These are phyloP conservation scores for Colletotrichum acutatum DNA, from an alignment of 2,329 filamentous ascomycete genomes.

Conservation along the genomic window DNA sequence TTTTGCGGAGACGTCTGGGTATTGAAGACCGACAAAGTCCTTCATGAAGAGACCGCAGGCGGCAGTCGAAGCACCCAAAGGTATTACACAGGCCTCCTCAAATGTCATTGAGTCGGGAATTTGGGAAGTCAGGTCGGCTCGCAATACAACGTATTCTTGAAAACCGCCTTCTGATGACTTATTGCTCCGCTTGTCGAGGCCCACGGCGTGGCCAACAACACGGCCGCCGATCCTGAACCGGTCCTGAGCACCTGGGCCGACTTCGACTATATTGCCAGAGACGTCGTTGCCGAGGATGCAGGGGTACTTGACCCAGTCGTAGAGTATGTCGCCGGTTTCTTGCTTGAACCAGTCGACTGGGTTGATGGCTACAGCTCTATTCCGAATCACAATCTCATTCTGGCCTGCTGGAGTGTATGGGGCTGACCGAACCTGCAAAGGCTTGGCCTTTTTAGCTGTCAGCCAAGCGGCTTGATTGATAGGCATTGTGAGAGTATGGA, in stretches of 20 bases:
- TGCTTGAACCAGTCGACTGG: conserved; percentile 43
- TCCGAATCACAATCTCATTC: conserved; percentile 42
- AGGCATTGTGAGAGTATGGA: not conserved
- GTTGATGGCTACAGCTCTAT: conserved; percentile 46
- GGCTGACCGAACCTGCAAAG: conserved; percentile 24
- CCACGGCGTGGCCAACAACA: conserved; percentile 42
- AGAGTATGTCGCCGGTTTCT: conserved; percentile 34
- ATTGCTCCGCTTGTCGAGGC: conserved; percentile 46
- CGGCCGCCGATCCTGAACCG: conserved; percentile 43
- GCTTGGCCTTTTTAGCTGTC: conserved; percentile 24
- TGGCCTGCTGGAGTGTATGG: conserved; percentile 33
- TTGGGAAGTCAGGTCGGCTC: conserved; percentile 15
- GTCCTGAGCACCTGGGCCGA: conserved; percentile 37
- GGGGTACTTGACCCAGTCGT: conserved; percentile 41
- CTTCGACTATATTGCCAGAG: conserved; percentile 43
- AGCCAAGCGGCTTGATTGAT: conserved; percentile 35
- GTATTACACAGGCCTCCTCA: conserved; percentile 41
- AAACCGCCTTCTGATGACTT: conserved; percentile 41
- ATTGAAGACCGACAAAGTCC: conserved; percentile 38
- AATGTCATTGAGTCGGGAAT: conserved; percentile 42
- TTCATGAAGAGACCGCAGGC: conserved; percentile 40
- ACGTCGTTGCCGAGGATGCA: conserved; percentile 46
- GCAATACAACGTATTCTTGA: conserved; percentile 39
- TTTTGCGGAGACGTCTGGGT: conserved; percentile 35
- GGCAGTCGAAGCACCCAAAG: conserved; percentile 43